Conservation (phyloP, 768 basidiomycete species). For the Lyophyllum decastes region DNA sequence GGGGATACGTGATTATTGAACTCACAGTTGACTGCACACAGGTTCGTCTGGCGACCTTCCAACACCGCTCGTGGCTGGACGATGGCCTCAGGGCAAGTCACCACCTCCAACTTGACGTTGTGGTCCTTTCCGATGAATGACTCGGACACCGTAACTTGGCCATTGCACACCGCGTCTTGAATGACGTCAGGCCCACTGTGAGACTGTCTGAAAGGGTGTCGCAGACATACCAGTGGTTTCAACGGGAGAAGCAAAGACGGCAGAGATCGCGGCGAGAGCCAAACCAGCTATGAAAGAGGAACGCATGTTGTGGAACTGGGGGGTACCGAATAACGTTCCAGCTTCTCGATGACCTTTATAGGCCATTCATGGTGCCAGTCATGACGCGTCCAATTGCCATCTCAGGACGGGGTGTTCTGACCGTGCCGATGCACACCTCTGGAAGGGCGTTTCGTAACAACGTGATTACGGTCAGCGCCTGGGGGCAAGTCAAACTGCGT, state of each 20-base stretch:
- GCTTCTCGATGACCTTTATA: neutral
- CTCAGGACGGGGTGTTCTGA: neutral
- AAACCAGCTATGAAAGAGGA: neutral
- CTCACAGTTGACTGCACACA: constrained; percentile 44
- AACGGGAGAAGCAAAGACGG: constrained; percentile 2
- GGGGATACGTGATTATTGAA: neutral
- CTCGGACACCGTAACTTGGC: constrained; percentile 25
- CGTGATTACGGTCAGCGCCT: neutral
- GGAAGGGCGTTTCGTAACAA: neutral
- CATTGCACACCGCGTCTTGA: constrained; percentile 20
- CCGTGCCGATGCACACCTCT: neutral
- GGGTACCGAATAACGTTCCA: neutral
- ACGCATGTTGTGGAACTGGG: neutral
- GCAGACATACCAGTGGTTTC: neutral
- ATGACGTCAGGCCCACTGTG: too few species aligned
- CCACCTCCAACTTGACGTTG: constrained; percentile 39
- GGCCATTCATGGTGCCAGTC: neutral
- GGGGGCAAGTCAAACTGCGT: neutral
- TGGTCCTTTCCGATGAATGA: constrained; percentile 41
- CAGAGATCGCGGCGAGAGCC: neutral
- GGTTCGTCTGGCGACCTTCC: constrained; percentile 33
- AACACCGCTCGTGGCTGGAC: constrained; percentile 12
- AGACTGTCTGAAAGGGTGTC: neutral
- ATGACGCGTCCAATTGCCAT: neutral
- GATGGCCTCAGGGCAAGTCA: constrained; percentile 31